These are phyloP conservation scores for Tetrapisispora arboricola DNA, from an alignment of 805 yeast genomes.

Conservation along the genomic window DNA sequence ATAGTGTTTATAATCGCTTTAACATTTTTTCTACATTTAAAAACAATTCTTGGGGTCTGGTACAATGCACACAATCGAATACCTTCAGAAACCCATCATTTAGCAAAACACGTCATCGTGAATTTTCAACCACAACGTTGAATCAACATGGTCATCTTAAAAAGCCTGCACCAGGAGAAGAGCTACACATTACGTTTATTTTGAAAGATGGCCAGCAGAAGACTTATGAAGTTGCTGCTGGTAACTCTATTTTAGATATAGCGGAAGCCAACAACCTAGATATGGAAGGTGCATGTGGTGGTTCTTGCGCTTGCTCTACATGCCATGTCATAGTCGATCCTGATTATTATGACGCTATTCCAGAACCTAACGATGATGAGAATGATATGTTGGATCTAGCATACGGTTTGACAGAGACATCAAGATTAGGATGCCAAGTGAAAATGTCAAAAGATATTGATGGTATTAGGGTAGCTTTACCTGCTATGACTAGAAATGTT, in stretches of 20 bases:
- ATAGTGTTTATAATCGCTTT: neutral
- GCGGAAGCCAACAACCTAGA: constrained; percentile 91
- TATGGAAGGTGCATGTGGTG: constrained; percentile 99
- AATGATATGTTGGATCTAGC: constrained; percentile 98
- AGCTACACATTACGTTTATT: constrained; percentile 74
- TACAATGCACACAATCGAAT: no score
- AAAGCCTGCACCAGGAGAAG: constrained; percentile 91
- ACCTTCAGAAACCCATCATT: no score
- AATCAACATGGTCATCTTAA: constrained; percentile 72
- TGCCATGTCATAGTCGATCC: constrained; percentile 97
- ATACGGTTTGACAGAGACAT: constrained; percentile 93
- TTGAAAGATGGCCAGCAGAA: constrained; percentile 84
- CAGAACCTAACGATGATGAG: constrained; percentile 96
- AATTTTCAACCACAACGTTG: constrained; percentile 18
- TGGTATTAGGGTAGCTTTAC: constrained; percentile 89
- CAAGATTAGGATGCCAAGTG: constrained; percentile 91
- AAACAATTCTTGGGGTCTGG: no score
- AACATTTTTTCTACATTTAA: no score
- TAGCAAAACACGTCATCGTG: neutral
- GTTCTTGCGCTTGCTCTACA: constrained; percentile 97
- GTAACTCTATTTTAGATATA: constrained; percentile 83
- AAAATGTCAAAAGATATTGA: constrained; percentile 82
- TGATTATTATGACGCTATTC: constrained; percentile 78
- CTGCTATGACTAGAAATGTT: constrained; percentile 93
- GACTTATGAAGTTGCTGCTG: constrained; percentile 79